Conservation (phyloP, 805 yeast genomes). For the Debaryomyces castellii region DNA sequence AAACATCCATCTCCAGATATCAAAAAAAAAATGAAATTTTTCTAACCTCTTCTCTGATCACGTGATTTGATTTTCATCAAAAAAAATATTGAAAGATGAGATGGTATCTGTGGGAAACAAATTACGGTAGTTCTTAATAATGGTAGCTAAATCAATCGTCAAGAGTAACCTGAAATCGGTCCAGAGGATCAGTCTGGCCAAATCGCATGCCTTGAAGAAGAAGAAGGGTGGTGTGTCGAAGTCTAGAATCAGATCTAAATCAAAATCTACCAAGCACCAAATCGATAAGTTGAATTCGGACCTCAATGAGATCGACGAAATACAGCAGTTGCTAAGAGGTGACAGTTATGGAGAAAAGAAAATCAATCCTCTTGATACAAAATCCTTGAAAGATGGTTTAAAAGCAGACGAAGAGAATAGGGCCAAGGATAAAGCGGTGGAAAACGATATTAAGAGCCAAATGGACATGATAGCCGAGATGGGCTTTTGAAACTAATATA, state of each 20-base stretch:
- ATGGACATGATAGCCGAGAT: constrained; percentile 49
- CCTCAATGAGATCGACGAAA: constrained; percentile 20
- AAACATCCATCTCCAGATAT: background rate
- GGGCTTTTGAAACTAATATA: constrained; percentile 20
- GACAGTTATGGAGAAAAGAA: constrained; percentile 15
- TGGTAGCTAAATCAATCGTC: background rate
- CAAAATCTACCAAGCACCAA: constrained; percentile 31
- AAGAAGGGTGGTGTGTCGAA: constrained; percentile 6
- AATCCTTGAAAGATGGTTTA: constrained; percentile 37
- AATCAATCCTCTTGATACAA: constrained; percentile 32
- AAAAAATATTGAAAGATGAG: background rate
- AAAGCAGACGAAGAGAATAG: constrained; percentile 33
- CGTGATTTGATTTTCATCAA: background rate
- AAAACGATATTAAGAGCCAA: constrained; percentile 45
- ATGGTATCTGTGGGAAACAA: background rate
- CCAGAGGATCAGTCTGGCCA: background rate
- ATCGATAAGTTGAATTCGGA: constrained; percentile 36
- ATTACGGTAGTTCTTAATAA: too few relatives aligned
- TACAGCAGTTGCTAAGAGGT: constrained; percentile 14
- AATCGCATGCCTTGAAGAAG: background rate
- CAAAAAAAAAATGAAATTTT: background rate
- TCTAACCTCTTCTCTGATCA: background rate
- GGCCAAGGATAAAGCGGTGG: constrained; percentile 29
- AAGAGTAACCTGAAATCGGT: background rate
- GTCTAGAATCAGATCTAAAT: constrained; percentile 14